Evolutionary conservation across 129 eudicot species (phyloP).

Genomic region (Artemisia tridentata): DNA sequence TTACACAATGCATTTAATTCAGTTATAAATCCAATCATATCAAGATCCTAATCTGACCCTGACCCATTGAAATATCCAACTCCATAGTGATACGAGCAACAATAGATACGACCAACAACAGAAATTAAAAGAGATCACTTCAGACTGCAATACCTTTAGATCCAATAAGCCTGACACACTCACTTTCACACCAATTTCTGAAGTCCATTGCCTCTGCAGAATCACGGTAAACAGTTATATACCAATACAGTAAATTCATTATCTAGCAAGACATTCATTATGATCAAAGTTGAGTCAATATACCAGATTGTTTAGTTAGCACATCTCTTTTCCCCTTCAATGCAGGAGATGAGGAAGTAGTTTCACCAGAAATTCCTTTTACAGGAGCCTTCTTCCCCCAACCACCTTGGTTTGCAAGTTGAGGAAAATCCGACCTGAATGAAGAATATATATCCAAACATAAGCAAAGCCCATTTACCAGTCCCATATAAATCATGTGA

Average conservation of each 20-base stretch:
- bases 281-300: constrained; percentile 1
- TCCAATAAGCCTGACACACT: too few relatives aligned
- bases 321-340: constrained; percentile 57
- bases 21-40: too few relatives aligned
- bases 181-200: too few relatives aligned
- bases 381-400: constrained; percentile 60
- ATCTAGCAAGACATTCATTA: neutral
- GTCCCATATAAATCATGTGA: neutral
- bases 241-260: neutral
- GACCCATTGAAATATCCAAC: too few relatives aligned
- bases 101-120: neutral
- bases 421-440: constrained; percentile 76
- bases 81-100: neutral
- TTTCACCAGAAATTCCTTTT: constrained; percentile 43
- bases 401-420: constrained; percentile 59
- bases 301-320: constrained; percentile 66
- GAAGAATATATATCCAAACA: neutral
- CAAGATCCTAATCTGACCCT: too few relatives aligned
- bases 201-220: too few relatives aligned
- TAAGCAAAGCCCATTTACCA: neutral
- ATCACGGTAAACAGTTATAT: neutral
- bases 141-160: neutral
- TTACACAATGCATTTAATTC: too few relatives aligned
- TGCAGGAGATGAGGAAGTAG: constrained; percentile 42
- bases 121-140: neutral